These are phyloP conservation scores for Thoreauomyces humboldtii DNA, from an alignment of 192 early-diverging fungal genomes.

Conservation along the genomic window DNA sequence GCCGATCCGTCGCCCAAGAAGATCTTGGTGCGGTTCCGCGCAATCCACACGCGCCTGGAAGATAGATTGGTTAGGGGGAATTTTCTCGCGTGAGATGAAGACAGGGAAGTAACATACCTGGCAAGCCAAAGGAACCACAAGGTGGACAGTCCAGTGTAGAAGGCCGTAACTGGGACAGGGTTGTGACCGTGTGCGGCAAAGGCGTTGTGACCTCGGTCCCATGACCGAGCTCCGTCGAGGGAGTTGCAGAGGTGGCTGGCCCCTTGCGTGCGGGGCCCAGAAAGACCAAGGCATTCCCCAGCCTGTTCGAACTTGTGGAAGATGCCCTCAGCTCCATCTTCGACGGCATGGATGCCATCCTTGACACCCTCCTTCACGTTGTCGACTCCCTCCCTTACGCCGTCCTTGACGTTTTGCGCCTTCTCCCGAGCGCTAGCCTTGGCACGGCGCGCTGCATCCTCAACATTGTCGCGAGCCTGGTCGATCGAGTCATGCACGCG, in stretches of 20 bases:
- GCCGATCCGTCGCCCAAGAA: slow-evolving; percentile 39
- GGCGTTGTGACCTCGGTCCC: slow-evolving; percentile 11
- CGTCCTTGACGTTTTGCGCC: slow-evolving; percentile 21
- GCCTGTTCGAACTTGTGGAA: slow-evolving; percentile 30
- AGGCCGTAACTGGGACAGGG: slow-evolving; percentile 38
- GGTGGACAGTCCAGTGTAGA: slow-evolving; percentile 34
- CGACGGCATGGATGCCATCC: slow-evolving; percentile 11
- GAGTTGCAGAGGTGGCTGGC: neutral
- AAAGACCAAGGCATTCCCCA: slow-evolving; percentile 22
- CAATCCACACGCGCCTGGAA: slow-evolving; percentile 31
- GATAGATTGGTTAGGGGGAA: neutral
- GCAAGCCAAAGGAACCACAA: slow-evolving; percentile 38
- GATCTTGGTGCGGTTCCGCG: slow-evolving; percentile 32
- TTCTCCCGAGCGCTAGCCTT: slow-evolving; percentile 15
- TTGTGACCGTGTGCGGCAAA: too few relatives aligned
- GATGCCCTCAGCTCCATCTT: slow-evolving; percentile 15
- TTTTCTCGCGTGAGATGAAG: neutral
- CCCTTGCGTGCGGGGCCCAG: slow-evolving; percentile 12
- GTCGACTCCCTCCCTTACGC: slow-evolving; percentile 6
- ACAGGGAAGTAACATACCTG: slow-evolving; percentile 10
- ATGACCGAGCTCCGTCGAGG: neutral
- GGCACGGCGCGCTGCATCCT: slow-evolving; percentile 23
- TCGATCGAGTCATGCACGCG: slow-evolving; percentile 5
- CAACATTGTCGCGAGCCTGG: neutral
- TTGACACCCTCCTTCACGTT: slow-evolving; percentile 20